Evolutionary conservation across 306 rosid species (phyloP).

Genomic region (Adenanthera pavonina): DNA sequence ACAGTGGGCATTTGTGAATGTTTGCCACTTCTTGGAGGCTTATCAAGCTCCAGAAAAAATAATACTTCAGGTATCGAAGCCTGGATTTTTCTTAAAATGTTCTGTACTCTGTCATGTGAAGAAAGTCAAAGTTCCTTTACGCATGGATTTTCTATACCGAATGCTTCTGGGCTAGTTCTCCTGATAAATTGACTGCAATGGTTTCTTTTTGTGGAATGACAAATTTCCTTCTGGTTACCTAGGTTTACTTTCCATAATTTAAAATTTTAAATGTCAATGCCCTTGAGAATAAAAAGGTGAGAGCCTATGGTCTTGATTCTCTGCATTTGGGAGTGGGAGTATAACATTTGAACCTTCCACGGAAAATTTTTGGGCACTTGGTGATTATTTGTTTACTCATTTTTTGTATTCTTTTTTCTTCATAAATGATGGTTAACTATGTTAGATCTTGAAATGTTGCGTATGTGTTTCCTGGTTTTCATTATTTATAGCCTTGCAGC

Average conservation of each 20-base stretch:
- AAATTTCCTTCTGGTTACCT: constrained; percentile 10
- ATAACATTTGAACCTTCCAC: background rate
- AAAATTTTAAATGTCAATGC: constrained; percentile 4
- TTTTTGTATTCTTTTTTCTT: background rate
- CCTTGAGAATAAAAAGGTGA: background rate
- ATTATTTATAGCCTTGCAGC: constrained; percentile 14
- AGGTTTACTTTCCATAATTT: constrained; percentile 13
- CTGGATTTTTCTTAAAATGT: constrained; percentile 19
- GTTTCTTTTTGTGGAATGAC: constrained; percentile 27
- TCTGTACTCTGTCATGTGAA: background rate
- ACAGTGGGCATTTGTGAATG: constrained; percentile 99
- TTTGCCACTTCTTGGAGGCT: constrained; percentile 98
- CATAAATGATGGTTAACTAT: background rate
- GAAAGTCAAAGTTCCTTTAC: background rate
- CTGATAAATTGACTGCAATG: background rate
- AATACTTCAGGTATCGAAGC: constrained; percentile 80
- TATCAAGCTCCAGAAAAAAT: constrained; percentile 99
- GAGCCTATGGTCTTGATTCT: background rate
- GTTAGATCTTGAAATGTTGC: background rate
- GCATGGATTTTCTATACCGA: background rate
- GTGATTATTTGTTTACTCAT: background rate
- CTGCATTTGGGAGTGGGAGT: background rate
- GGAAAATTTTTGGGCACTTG: background rate
- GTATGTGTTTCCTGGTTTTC: constrained; percentile 7
- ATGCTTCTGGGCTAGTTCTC: constrained; percentile 18